Percentiles rank a stretch among this genome's conserved stretches.
Evolutionary conservation across 495 filamentous ascomycete species (phyloP).

Genomic region (Chlorociboria aeruginascens): DNA sequence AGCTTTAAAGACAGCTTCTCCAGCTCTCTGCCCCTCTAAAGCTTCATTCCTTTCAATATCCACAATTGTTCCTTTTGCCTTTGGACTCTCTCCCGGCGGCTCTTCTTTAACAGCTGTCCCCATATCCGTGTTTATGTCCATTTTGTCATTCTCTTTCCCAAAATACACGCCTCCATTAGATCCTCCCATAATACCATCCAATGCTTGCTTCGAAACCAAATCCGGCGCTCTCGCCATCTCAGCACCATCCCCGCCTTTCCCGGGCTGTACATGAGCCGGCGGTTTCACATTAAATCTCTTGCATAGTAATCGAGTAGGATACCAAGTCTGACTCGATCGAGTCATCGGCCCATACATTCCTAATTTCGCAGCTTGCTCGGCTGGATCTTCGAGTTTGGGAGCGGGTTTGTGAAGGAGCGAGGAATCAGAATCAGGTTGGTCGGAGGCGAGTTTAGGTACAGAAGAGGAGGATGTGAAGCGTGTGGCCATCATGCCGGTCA

Average conservation of each 20-base stretch:
- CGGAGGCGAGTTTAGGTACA: slow-evolving; percentile 20
- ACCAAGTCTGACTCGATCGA: slow-evolving; percentile 56
- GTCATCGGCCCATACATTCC: slow-evolving; percentile 93
- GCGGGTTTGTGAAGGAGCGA: slow-evolving; percentile 41
- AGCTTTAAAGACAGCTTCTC: slow-evolving; percentile 83
- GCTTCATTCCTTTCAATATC: slow-evolving; percentile 80
- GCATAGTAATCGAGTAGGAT: slow-evolving; percentile 73
- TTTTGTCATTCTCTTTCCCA: slow-evolving; percentile 1
- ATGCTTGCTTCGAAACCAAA: slow-evolving; percentile 32
- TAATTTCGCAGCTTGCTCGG: slow-evolving; percentile 75
- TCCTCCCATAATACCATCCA: slow-evolving; percentile 43
- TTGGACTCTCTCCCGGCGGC: slow-evolving; percentile 2
- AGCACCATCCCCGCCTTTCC: slow-evolving; percentile 19
- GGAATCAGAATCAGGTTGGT: slow-evolving; percentile 19
- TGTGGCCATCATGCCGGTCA: slow-evolving; percentile 82
- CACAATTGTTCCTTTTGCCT: slow-evolving; percentile 30
- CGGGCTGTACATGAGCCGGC: slow-evolving; percentile 55
- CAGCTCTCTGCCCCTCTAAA: slow-evolving; percentile 66
- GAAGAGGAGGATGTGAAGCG: slow-evolving; percentile 71
- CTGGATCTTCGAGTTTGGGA: slow-evolving; percentile 62
- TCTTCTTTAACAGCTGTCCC: slow-evolving; percentile 1
- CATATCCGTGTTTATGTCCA: neutral
- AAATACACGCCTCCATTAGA: slow-evolving; percentile 13
- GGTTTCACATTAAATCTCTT: slow-evolving; percentile 84
- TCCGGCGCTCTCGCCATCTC: slow-evolving; percentile 26